Evolutionary conservation across 805 yeast species (phyloP).

Genomic region (Millerozyma acaciae): DNA sequence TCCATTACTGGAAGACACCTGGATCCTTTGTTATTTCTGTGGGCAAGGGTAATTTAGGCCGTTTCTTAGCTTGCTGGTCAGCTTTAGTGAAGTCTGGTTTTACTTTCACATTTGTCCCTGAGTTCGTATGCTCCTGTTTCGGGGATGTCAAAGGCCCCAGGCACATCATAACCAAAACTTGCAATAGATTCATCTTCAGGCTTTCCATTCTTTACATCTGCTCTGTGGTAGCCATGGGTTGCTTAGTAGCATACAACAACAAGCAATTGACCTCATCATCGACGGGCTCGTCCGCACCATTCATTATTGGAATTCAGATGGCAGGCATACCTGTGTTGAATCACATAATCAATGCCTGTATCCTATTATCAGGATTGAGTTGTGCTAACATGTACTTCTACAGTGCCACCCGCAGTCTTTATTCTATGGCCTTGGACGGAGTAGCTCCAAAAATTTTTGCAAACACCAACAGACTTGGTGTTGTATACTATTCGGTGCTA

Average conservation of each 20-base stretch:
- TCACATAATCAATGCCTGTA: slow-evolving; percentile 68
- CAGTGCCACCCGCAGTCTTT: slow-evolving; percentile 26
- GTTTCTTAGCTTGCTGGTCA: slow-evolving; percentile 59
- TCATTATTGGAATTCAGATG: slow-evolving; percentile 55
- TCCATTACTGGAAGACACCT: slow-evolving; percentile 21
- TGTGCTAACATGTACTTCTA: slow-evolving; percentile 43
- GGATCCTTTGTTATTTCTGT: slow-evolving; percentile 18
- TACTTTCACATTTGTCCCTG: slow-evolving; percentile 57
- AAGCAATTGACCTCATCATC: too few relatives aligned
- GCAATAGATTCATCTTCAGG: slow-evolving; percentile 50
- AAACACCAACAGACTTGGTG: slow-evolving; percentile 12
- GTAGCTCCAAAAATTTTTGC: slow-evolving; percentile 18
- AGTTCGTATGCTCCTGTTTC: slow-evolving; percentile 35
- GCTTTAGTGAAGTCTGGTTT: slow-evolving; percentile 58
- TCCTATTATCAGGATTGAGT: slow-evolving; percentile 70
- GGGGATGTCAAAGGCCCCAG: slow-evolving; percentile 61
- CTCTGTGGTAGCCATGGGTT: slow-evolving; percentile 18
- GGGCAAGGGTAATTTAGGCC: slow-evolving; percentile 48
- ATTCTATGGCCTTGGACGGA: slow-evolving; percentile 17
- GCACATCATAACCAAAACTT: slow-evolving; percentile 56
- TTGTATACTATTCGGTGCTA: slow-evolving; percentile 21
- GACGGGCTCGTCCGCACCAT: slow-evolving; percentile 53
- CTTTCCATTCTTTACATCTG: slow-evolving; percentile 24
- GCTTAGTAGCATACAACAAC: slow-evolving; percentile 22
- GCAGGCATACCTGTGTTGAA: slow-evolving; percentile 55